Conservation (phyloP, 306 rosid genomes). For the Alnus glutinosa region DNA sequence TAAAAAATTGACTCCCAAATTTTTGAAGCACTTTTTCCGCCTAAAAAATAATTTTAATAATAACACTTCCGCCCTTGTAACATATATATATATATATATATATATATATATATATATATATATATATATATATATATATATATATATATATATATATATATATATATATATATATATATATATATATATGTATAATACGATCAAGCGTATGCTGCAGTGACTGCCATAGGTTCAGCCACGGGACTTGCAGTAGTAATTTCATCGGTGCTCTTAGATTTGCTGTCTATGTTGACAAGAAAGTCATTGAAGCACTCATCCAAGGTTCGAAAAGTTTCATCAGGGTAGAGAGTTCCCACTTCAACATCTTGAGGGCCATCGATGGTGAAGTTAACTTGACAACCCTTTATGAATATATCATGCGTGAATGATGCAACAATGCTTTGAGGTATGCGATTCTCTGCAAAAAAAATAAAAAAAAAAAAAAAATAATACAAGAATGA, state of each 20-base stretch:
- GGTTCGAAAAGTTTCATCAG: slow-evolving; percentile 51
- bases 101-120: background rate
- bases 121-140: background rate
- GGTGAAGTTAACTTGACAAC: slow-evolving; percentile 56
- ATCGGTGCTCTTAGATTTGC: slow-evolving; percentile 2
- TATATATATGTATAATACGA: background rate
- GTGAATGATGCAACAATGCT: slow-evolving; percentile 79
- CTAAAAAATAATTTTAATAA: background rate
- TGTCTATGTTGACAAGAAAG: slow-evolving; percentile 33
- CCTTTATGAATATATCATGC: slow-evolving; percentile 71
- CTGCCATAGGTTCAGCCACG: slow-evolving; percentile 34
- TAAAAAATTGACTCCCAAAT: background rate
- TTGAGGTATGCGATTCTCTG: slow-evolving; percentile 55
- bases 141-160: too few relatives aligned
- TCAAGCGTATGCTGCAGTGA: slow-evolving; percentile 42
- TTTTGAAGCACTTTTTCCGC: background rate
- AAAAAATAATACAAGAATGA: background rate
- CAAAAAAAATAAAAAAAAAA: background rate
- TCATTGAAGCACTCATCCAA: slow-evolving; percentile 68
- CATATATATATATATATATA: background rate
- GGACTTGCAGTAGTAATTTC: slow-evolving; percentile 26
- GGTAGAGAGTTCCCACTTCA: slow-evolving; percentile 52
- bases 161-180: background rate
- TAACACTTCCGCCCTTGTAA: too few relatives aligned
- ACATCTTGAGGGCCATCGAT: slow-evolving; percentile 41